Evolutionary conservation across 495 filamentous ascomycete species (phyloP).

Genomic region (Neurospora tetrasperma): DNA sequence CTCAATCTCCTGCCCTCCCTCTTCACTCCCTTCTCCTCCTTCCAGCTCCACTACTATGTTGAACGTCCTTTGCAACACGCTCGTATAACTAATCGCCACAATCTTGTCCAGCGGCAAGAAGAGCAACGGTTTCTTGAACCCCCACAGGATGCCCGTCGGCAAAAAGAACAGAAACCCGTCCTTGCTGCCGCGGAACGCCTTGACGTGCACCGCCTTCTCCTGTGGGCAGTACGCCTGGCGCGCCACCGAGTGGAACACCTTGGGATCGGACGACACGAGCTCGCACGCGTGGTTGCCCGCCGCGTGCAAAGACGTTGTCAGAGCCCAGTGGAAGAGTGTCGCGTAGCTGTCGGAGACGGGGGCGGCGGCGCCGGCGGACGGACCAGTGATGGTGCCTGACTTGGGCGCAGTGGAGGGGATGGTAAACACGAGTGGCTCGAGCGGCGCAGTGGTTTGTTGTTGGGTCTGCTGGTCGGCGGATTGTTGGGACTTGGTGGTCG

Average conservation of each 20-base stretch:
- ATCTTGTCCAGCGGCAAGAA: slow-evolving; percentile 76
- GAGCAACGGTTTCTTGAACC: slow-evolving; percentile 87
- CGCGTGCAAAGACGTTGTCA: slow-evolving; percentile 51
- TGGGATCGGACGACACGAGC: slow-evolving; percentile 58
- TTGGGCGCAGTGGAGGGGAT: slow-evolving; percentile 65
- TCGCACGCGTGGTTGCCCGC: slow-evolving; percentile 41
- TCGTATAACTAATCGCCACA: slow-evolving; percentile 77
- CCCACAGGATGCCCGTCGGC: slow-evolving; percentile 77
- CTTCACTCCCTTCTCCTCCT: slow-evolving; percentile 26
- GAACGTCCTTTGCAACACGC: slow-evolving; percentile 84
- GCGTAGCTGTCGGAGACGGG: slow-evolving; percentile 50
- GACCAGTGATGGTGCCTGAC: slow-evolving; percentile 39
- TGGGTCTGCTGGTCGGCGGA: slow-evolving; percentile 16
- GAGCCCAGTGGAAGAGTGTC: slow-evolving; percentile 49
- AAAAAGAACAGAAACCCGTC: slow-evolving; percentile 92
- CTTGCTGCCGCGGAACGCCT: slow-evolving; percentile 85
- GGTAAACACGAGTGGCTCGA: slow-evolving; percentile 78
- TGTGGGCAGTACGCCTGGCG: slow-evolving; percentile 77
- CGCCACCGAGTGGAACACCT: slow-evolving; percentile 66
- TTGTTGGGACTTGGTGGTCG: slow-evolving; percentile 13
- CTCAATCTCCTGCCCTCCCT: slow-evolving; percentile 56
- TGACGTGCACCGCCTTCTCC: slow-evolving; percentile 87
- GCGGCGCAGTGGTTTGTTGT: slow-evolving; percentile 26
- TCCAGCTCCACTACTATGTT: slow-evolving; percentile 70
- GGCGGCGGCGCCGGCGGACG: slow-evolving; percentile 33